These are phyloP conservation scores for Pterulicium gracile DNA, from an alignment of 1,284 basidiomycete species.

Conservation along the genomic window DNA sequence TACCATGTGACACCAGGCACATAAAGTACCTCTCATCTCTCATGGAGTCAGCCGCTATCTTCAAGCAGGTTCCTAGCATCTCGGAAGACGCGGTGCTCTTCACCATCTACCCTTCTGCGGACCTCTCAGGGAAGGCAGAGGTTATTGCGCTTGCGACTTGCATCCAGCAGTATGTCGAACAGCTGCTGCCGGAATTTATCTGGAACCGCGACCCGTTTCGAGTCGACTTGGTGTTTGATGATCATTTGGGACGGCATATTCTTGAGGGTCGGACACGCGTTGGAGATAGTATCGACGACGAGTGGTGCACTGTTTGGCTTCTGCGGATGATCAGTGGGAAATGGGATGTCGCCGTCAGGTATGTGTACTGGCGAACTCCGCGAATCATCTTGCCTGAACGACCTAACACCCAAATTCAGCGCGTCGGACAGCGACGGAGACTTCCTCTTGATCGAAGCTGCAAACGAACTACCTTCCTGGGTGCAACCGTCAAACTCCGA, in stretches of 20 bases:
- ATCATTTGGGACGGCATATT: slow-evolving; percentile 33
- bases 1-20: background rate
- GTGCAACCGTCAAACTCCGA: slow-evolving; percentile 83
- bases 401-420: slow-evolving; percentile 25
- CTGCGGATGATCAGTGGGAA: slow-evolving; percentile 62
- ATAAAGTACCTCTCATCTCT: background rate
- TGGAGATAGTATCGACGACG: slow-evolving; percentile 91
- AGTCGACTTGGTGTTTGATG: slow-evolving; percentile 52
- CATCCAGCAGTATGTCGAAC: slow-evolving; percentile 49
- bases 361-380: slow-evolving; percentile 12
- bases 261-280: slow-evolving; percentile 77
- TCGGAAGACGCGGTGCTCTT: slow-evolving; percentile 83
- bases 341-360: slow-evolving; percentile 76
- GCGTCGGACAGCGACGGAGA: slow-evolving; percentile 90
- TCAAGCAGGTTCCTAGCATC: slow-evolving; percentile 64
- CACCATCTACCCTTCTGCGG: slow-evolving; percentile 48
- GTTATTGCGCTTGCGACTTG: slow-evolving; percentile 62
- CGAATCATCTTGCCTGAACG: slow-evolving; percentile 6
- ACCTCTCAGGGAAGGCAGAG: slow-evolving; percentile 42
- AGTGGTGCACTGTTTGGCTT: slow-evolving; percentile 91
- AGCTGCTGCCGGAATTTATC: slow-evolving; percentile 55
- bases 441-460: slow-evolving; percentile 94
- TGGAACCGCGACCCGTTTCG: slow-evolving; percentile 89
- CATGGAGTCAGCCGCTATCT: slow-evolving; percentile 26
- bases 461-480: slow-evolving; percentile 85